Evolutionary conservation across 345 rosid species (phyloP).

Genomic region (Euphorbia pulcherrima): DNA sequence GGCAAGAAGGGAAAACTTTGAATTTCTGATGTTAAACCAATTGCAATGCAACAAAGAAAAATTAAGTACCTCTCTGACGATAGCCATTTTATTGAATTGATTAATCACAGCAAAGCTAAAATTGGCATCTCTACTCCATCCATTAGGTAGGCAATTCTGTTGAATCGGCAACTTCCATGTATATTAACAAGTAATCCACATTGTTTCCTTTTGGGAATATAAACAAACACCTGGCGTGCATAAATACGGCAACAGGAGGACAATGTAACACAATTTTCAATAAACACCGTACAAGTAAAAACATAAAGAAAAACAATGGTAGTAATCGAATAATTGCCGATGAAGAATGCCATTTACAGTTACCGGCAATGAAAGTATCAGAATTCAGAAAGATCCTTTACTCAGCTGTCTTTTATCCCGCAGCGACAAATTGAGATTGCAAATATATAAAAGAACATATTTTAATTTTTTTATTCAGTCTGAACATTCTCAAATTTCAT

Average conservation of each 20-base stretch:
- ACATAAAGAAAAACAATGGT: no score
- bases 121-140: constrained; percentile 28
- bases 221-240: constrained; percentile 16
- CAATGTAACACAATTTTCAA: background rate
- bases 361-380: constrained; percentile 16
- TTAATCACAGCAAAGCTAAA: constrained; percentile 17
- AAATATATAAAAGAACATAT: no score
- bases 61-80: background rate
- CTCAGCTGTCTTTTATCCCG: background rate
- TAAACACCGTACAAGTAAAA: background rate
- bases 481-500: no score
- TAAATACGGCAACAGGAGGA: background rate
- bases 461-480: no score
- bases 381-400: constrained; percentile 21
- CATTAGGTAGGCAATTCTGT: constrained; percentile 20
- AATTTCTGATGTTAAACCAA: background rate
- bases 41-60: no score
- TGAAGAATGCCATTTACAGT: constrained; percentile 24
- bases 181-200: constrained; percentile 20
- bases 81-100: background rate
- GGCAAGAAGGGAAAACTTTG: no score
- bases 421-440: background rate
- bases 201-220: constrained; percentile 29
- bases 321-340: no score
- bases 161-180: constrained; percentile 25